Base-by-base conservation (phyloP, 345 rosid species). In the Linum lewisii region DNA sequence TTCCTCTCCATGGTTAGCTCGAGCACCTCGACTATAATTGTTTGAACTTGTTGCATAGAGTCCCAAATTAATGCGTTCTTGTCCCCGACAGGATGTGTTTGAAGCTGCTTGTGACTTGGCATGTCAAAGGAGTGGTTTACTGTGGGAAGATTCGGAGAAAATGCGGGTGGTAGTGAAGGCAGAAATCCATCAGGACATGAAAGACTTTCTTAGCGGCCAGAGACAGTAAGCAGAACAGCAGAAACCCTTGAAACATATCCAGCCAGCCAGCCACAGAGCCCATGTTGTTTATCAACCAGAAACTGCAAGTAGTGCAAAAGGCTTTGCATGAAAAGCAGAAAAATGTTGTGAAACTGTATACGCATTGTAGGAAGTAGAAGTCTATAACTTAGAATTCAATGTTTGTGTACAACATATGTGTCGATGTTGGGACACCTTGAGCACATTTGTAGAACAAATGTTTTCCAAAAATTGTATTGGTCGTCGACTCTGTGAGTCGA, bases 111-210 rank as follows among this genome's bases (percentile, higher is more conserved):
- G 88, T 34, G 85, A 87, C 76, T 89, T 75, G 76, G 94, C 95
- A 23, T 76, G 94, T 24, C 79, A 85, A 57, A 69, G 84, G 60
- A 66, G 77, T 54, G 89, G 95, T 63, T 75, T 89, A 72, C 87
- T 89, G 2, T 93, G 97, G 99, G 99, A 89, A 72, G 97, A 93
- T 72, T 73, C 95, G 2, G 87, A 87, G 81, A 86, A 68, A 65
- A 93, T 89, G 97, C 82, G 85, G 10, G 68, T 93, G 64, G 77
- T 77, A 18, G 95, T 85, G 19, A 93, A 83, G 74, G 79, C 94
- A 21, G 95, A 93, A 64, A 64, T 83, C 68, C 99, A 93, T 78
- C 68, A 65, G 68, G 76, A 84, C 57, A 86, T 93, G 95, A 76
- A 91, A 34, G 94, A 88, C 63, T 84, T 75, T 69, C 84, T 92